Evolutionary conservation across 352 stramenopile species (phyloP), one percentile per base, ranked within the genome.

Genomic region (Achlya hypogyna): DNA sequence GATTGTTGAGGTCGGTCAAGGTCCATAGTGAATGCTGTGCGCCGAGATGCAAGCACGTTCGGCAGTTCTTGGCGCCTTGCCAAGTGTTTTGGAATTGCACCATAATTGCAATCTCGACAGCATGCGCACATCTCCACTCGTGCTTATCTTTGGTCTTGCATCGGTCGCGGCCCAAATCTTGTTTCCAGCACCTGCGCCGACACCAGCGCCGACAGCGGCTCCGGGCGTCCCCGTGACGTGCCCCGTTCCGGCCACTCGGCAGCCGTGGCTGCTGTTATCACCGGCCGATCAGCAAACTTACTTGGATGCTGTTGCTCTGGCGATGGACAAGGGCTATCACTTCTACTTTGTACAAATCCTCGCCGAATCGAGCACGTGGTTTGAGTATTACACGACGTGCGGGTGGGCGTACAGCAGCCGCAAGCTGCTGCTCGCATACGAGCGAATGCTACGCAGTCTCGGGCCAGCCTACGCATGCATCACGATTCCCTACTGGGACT

Each of bases 401-500:
- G 81, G 86, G 72, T 90, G 87, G 71, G 78, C 78, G n/a, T 88
- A 87, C 71, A 88, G 82, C 77, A 80, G 87, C 45, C 82, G 82
- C 27, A 75, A 77, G 52, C 67, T 82, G 38, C 53, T 88, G 0
- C 49, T 90, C 9, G 82, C 72, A 1, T 90, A 83, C 51, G 78
- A 89, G 52, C 87, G 84, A 53, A 89, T 89, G 81, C 74, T 89
- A 6, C 77, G 79, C 2, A 80, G 75, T 29, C 73, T 91, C 0
- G 79, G 69, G 14, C 62, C 79, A 0, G 74, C 66, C 22, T 93
- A 78, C 63, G 81, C 78, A 16, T 90, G 80, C 47, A 35, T 93
- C 27, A 91, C 81, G 28, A 74, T 90, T 25, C 82, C 84, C 25
- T 93, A 91, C 71, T 93, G 81, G 81, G 78, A 93, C 72, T 86